Evolutionary conservation across 805 yeast species (phyloP).

Genomic region (Metschnikowia noctiluminum): DNA sequence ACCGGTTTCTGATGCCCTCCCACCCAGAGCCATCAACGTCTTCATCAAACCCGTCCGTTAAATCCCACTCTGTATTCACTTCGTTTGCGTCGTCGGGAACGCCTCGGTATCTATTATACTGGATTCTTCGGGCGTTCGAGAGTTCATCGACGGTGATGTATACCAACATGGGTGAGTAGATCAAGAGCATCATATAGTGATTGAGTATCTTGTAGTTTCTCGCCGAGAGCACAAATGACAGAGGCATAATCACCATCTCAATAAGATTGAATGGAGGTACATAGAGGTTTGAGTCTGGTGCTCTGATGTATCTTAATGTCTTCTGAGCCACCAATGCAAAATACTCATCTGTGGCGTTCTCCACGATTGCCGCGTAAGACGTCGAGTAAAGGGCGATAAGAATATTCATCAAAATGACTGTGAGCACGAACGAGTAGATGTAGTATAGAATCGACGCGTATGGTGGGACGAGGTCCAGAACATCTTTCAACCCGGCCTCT

Average conservation of each 20-base stretch:
- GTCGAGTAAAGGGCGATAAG: conserved; percentile 82
- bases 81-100: conserved; percentile 79
- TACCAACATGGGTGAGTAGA: conserved; percentile 66
- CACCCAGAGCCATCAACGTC: conserved; percentile 28
- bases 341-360: conserved; percentile 80
- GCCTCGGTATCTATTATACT: conserved; percentile 62
- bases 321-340: conserved; percentile 82
- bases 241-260: conserved; percentile 46
- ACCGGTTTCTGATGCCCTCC: conserved; percentile 38
- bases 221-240: conserved; percentile 34
- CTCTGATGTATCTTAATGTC: conserved; percentile 78
- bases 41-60: conserved; percentile 66
- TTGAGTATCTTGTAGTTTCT: conserved; percentile 39
- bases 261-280: conserved; percentile 82
- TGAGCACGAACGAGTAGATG: conserved; percentile 69
- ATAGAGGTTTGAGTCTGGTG: conserved; percentile 82
- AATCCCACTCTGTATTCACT: conserved; percentile 74
- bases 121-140: conserved; percentile 62
- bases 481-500: conserved; percentile 67
- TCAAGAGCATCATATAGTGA: conserved; percentile 54
- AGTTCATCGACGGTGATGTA: conserved; percentile 64
- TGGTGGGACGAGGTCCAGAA: conserved; percentile 75
- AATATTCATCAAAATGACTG: conserved; percentile 75
- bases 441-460: conserved; percentile 80
- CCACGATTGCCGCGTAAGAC: conserved; percentile 77